Evolutionary conservation across 306 rosid species (phyloP), one percentile per base, ranked within the genome.

Genomic region (Lathyrus sativus): DNA sequence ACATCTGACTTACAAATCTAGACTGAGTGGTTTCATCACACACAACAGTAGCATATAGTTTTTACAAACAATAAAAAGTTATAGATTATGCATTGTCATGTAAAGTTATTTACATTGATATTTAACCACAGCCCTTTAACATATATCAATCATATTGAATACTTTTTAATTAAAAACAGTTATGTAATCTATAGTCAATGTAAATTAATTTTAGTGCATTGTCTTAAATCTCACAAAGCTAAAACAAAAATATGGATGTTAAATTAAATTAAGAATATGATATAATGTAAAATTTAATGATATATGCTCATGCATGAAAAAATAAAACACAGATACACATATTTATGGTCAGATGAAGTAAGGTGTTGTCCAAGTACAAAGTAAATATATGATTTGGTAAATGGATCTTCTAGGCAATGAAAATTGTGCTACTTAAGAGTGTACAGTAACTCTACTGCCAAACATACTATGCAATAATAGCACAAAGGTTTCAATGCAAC

Each of bases 401-500:
- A 28, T 28, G 62, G 62, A 56, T 28, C 62, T 28, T 56, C 11
- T 56, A 28, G 2, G 38, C 18, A 37, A 56, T 56, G 18, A 54
- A 54, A 54, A 54, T 12, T 24, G 37, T 54, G 60, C 35, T 54
- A 11, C 39, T 35, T 7, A 35, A 54, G 60, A 24, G 60, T 54
- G 60, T 3, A 54, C 37, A 54, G 9, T 49, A 49, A 26, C 28
- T 50, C 9, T 11, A 54, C 60, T 54, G 60, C 15, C 60, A 54
- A 24, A 54, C 33, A 26, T 29, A 28, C 62, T 56, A 29, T 56
- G 39, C 39, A 28, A 12, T 29, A 56, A 28, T 56, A 56, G 62
- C 10, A 56, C 62, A 56, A 56, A 29, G 62, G 62, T 28, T 56
- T 56, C 68, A 72, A 78, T 80, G 68, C 79, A 73, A 70, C 79